phyloP scores from a whole-genome alignment of 495 filamentous ascomycete species.

The Xylaria curta region DNA sequence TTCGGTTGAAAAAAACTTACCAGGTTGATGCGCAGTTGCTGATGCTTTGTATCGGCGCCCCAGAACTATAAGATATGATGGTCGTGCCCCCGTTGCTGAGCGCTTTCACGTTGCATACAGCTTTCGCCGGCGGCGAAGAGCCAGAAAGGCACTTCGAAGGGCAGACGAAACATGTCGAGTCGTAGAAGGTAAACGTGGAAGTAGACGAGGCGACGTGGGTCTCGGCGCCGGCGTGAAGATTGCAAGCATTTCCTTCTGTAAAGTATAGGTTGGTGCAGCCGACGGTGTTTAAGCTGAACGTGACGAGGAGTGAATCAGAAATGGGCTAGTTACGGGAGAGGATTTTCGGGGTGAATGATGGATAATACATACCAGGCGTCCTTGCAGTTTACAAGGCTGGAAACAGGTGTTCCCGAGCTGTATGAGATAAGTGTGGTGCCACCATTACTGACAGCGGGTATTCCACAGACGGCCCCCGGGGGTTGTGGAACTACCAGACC shows the following conservation, averaged over 20 bases:
- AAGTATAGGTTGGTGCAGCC: conserved; percentile 9
- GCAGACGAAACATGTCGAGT: conserved; percentile 8
- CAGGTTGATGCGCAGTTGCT: not conserved
- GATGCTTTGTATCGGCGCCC: not conserved
- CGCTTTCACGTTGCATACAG: not conserved
- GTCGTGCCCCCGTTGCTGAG: not conserved
- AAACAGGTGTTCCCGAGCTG: not conserved
- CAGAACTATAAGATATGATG: not conserved
- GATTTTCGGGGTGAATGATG: not conserved
- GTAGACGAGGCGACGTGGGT: not conserved
- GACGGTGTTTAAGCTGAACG: not conserved
- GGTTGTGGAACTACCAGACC: not conserved
- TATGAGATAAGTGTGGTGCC: not conserved
- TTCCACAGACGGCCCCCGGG: not conserved
- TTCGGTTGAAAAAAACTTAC: not conserved
- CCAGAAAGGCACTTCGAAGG: not conserved
- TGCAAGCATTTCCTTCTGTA: not conserved
- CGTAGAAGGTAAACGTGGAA: not conserved
- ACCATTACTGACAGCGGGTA: not conserved
- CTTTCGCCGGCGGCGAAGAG: not conserved
- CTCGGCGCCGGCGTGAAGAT: not conserved
- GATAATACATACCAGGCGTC: not conserved
- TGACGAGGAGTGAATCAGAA: not conserved
- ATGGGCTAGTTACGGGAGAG: not conserved
- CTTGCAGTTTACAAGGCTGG: not conserved